Evolutionary conservation across 805 yeast species (phyloP).

Genomic region (Saturnispora silvae): DNA sequence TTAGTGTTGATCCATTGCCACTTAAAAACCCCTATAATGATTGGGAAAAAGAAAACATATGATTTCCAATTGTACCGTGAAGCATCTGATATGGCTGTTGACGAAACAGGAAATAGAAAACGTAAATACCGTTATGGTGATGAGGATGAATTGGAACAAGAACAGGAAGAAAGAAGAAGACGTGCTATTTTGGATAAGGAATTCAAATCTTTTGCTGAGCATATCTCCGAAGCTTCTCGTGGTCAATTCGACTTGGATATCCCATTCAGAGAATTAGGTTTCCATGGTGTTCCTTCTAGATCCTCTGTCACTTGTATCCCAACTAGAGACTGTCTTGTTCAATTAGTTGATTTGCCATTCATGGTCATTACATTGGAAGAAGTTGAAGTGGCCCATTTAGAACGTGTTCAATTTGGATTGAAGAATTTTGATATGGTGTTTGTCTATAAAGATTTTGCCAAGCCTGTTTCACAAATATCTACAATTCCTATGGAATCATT

Average conservation of each 20-base stretch:
- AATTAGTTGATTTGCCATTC: conserved; percentile 90
- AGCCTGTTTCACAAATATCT: conserved; percentile 84
- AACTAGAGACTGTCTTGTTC: conserved; percentile 92
- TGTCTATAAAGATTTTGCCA: conserved; percentile 81
- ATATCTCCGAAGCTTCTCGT: conserved; percentile 77
- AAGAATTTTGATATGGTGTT: conserved; percentile 96
- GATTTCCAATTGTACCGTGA: conserved; percentile 96
- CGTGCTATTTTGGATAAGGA: conserved; percentile 86
- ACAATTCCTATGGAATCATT: conserved; percentile 88
- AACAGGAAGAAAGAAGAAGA: conserved; percentile 93
- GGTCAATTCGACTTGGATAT: conserved; percentile 82
- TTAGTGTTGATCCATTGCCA: conserved; percentile 89
- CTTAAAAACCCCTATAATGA: conserved; percentile 83
- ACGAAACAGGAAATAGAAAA: conserved; percentile 92
- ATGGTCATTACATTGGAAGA: conserved; percentile 84
- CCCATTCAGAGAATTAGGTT: conserved; percentile 93
- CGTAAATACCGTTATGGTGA: conserved; percentile 86
- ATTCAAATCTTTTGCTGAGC: conserved; percentile 80
- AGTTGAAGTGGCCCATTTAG: conserved; percentile 89
- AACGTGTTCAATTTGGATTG: conserved; percentile 94
- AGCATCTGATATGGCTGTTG: conserved; percentile 91
- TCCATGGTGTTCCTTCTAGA: conserved; percentile 94
- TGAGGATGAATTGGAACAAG: conserved; percentile 96
- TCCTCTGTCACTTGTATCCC: conserved; percentile 94
- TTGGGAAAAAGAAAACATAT: conserved; percentile 90